Conservation (phyloP, 257 asterid species). For the Avicennia marina region DNA sequence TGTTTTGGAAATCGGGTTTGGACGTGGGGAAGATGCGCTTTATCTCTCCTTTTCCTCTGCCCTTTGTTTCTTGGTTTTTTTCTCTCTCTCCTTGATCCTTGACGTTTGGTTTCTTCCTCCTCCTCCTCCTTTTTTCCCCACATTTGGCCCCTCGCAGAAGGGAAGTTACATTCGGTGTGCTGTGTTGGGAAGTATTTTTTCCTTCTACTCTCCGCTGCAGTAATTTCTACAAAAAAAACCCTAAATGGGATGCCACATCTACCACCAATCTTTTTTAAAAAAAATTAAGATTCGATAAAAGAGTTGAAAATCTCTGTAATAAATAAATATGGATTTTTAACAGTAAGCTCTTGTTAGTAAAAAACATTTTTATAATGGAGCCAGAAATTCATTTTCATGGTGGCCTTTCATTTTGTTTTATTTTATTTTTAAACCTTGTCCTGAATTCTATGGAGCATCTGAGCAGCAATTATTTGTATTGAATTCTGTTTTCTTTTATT, state of each 20-base stretch:
- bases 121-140: neutral
- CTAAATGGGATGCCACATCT: conserved; percentile 24
- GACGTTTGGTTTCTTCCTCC: neutral
- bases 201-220: conserved; percentile 13
- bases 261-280: conserved; percentile 12
- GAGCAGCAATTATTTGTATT: neutral
- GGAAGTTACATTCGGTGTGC: conserved; percentile 11
- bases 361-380: neutral
- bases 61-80: neutral
- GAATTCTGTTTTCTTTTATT: neutral
- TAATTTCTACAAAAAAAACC: conserved; percentile 21
- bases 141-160: conserved; percentile 13
- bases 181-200: conserved; percentile 11
- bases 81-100: neutral
- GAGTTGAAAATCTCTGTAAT: neutral
- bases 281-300: neutral
- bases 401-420: neutral
- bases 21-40: too few relatives aligned
- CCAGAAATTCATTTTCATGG: neutral
- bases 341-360: neutral
- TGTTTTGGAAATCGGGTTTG: neutral
- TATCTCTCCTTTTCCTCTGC: too few relatives aligned
- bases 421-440: neutral
- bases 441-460: neutral
- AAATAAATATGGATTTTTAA: neutral